Conservation (phyloP, 495 filamentous ascomycete species). For the Mytilinidion resinicola region DNA sequence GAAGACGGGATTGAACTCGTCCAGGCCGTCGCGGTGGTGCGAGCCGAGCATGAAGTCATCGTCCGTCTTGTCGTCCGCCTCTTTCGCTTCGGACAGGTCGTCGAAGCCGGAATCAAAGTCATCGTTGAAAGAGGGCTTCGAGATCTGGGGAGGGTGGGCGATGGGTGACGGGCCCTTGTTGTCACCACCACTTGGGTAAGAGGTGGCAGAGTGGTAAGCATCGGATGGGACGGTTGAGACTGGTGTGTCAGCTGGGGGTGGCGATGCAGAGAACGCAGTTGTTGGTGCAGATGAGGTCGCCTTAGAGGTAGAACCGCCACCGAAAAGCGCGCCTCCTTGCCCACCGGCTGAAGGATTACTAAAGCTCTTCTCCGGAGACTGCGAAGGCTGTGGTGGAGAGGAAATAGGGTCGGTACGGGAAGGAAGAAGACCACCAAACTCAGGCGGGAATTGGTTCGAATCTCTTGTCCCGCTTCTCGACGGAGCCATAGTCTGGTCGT, state of each 20-base stretch:
- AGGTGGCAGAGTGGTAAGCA: slow-evolving; percentile 35
- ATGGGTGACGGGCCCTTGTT: slow-evolving; percentile 27
- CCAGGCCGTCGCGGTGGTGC: slow-evolving; percentile 40
- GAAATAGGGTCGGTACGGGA: slow-evolving; percentile 50
- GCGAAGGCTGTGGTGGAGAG: slow-evolving; percentile 33
- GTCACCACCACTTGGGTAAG: slow-evolving; percentile 23
- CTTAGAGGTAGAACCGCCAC: slow-evolving; percentile 20
- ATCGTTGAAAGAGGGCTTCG: slow-evolving; percentile 48
- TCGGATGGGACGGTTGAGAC: slow-evolving; percentile 32
- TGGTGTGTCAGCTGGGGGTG: slow-evolving; percentile 27
- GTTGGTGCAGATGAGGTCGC: slow-evolving; percentile 2
- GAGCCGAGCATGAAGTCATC: slow-evolving; percentile 48
- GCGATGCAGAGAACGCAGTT: slow-evolving; percentile 20
- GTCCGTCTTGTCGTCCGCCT: slow-evolving; percentile 65
- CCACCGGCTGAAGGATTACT: slow-evolving; percentile 14
- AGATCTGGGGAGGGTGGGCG: slow-evolving; percentile 33
- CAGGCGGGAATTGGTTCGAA: slow-evolving; percentile 48
- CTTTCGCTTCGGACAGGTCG: slow-evolving; percentile 81
- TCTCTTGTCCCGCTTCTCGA: slow-evolving; percentile 31
- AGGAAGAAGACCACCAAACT: slow-evolving; percentile 61
- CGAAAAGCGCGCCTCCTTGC: slow-evolving; percentile 31
- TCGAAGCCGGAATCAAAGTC: slow-evolving; percentile 85
- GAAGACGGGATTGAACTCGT: slow-evolving; percentile 68
- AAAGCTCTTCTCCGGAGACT: slow-evolving; percentile 32
- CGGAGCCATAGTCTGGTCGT: slow-evolving; percentile 46